Percentiles rank a stretch among this genome's conserved stretches.
Evolutionary conservation across 345 rosid genomes (phyloP).

Genomic region (Eucalyptus pauciflora): DNA sequence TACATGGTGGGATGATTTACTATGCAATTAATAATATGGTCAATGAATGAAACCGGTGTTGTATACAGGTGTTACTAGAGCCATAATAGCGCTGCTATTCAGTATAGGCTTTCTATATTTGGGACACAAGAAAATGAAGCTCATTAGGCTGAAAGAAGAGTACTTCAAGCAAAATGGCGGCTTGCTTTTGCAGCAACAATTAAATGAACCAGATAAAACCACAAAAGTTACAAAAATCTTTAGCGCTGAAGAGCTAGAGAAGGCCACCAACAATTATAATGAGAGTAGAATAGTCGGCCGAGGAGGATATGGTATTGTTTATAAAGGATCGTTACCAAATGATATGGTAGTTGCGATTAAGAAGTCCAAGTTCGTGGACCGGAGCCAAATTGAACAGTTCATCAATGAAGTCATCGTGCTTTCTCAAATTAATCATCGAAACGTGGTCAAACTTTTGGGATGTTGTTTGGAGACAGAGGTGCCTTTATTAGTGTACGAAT

Average conservation of each 20-base stretch:
- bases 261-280: constrained; percentile 25
- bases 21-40: neutral
- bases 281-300: constrained; percentile 19
- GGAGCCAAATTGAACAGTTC: constrained; percentile 28
- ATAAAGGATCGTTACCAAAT: constrained; percentile 24
- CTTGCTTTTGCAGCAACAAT: neutral
- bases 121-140: too few species aligned
- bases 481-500: constrained; percentile 31
- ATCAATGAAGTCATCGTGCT: constrained; percentile 33
- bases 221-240: constrained; percentile 10
- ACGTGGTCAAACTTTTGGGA: constrained; percentile 35
- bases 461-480: constrained; percentile 36
- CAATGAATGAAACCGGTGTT: neutral
- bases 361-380: constrained; percentile 21
- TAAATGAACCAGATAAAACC: neutral
- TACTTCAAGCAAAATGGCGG: neutral
- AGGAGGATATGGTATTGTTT: constrained; percentile 32
- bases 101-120: too few species aligned
- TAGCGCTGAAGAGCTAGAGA: constrained; percentile 9
- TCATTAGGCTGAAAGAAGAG: neutral
- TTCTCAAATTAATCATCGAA: constrained; percentile 31
- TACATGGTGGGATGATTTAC: neutral
- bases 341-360: constrained; percentile 24
- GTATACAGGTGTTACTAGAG: neutral
- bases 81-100: neutral